Evolutionary conservation across 495 filamentous ascomycete genomes (phyloP), one percentile per base, ranked within the genome.

Genomic region (Tuber indicum): DNA sequence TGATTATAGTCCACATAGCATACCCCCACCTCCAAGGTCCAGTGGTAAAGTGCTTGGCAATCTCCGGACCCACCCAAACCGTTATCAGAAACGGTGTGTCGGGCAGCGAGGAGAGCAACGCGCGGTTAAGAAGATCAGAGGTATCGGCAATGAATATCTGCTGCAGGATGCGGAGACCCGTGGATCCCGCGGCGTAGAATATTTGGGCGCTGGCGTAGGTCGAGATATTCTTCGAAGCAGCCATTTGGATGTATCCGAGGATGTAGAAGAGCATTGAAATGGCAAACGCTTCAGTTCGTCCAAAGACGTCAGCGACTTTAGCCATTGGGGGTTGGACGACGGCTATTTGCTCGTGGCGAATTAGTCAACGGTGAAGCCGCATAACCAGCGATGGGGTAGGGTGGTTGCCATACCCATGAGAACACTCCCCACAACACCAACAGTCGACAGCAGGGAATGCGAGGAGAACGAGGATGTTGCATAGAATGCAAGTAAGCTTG

Each of bases 91-190:
- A 91, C 0, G 91, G 91, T 32, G 88, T 84, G 81, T 90, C 88
- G 7, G 90, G 89, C 36, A 92, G 76, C 19, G 88, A 86, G 1
- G 88, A 87, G 47, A 89, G 85, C 23, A 93, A 83, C 21, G 89
- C 90, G 78, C 91, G 88, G 76, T 92, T 92, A 66, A 91, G 84
- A 26, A 93, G 82, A 72, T 89, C 87, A 73, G 87, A 91, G 47
- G 90, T 93, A 81, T 93, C 91, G 16, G 91, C 91, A 73, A 93
- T 88, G 79, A 93, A 92, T 46, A 93, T 89, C 80, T 92, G 89
- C 72, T 90, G 87, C 44, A 92, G 83, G 72, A 92, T 90, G 49
- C 90, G 87, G 49, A 93, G 83, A 7, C 90, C 90, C 0, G 89
- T 91, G 17, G 86, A 87, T 21, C 91, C 91, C n/a, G 89, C 89